Percentiles rank a stretch among this genome's conserved stretches.
Conservation (phyloP, 2,329 filamentous ascomycete genomes). For the Hymenoscyphus infarciens region DNA sequence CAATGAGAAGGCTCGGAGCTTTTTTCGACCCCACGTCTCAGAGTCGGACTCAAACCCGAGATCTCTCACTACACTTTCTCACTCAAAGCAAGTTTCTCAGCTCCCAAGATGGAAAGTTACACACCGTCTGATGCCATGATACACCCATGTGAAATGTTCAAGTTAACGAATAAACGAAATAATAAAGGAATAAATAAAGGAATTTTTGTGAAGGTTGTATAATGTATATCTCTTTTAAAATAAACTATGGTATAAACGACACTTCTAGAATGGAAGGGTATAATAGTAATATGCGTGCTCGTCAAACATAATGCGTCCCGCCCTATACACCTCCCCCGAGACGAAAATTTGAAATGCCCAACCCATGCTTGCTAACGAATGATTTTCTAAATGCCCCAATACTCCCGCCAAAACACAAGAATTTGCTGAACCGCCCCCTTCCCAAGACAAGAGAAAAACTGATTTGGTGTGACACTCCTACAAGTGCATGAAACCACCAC, state of each 20-base stretch:
- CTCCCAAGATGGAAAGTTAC: background rate
- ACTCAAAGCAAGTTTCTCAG: background rate
- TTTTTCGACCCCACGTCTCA: slow-evolving; percentile 2
- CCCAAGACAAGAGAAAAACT: background rate
- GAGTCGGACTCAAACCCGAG: background rate
- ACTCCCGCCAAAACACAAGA: slow-evolving; percentile 9
- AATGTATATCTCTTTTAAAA: background rate
- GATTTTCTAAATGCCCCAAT: slow-evolving; percentile 7
- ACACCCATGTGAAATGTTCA: background rate
- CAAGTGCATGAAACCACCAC: slow-evolving; percentile 11
- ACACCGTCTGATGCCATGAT: background rate
- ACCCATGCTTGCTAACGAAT: slow-evolving; percentile 6
- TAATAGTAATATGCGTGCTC: slow-evolving; percentile 9
- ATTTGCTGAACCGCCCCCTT: background rate
- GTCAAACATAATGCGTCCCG: slow-evolving; percentile 2
- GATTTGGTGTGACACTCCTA: slow-evolving; percentile 1
- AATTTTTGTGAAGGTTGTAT: background rate
- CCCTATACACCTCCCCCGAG: slow-evolving; percentile 2
- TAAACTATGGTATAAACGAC: slow-evolving; percentile 6
- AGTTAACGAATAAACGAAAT: background rate
- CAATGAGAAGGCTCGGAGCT: background rate
- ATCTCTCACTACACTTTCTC: background rate
- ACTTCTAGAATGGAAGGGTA: slow-evolving; percentile 8
- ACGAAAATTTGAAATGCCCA: background rate
- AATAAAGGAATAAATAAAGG: background rate